Conservation (phyloP, 768 basidiomycete species). For the Mycena indigotica region DNA sequence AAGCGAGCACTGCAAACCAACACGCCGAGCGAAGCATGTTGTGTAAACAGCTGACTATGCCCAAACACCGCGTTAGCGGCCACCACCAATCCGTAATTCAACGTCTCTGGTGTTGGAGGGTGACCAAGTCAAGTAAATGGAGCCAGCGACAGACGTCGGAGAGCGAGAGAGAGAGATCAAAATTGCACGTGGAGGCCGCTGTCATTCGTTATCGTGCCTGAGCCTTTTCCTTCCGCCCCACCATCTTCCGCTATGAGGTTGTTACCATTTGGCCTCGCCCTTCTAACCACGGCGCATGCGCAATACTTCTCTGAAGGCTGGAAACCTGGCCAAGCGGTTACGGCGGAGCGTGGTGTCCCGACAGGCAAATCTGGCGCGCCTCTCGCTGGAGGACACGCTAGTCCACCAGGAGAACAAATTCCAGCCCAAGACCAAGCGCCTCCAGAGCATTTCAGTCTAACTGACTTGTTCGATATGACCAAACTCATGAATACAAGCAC, state of each 20-base stretch:
- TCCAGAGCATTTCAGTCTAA: conserved; percentile 26
- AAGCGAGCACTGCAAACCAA: conserved; percentile 14
- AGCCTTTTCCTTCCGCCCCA: conserved; percentile 17
- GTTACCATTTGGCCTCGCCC: conserved; percentile 38
- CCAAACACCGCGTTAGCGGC: neutral
- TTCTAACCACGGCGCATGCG: conserved; percentile 45
- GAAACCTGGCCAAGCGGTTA: conserved; percentile 68
- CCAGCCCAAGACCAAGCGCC: conserved; percentile 16
- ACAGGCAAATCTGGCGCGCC: conserved; percentile 27
- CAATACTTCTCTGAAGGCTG: conserved; percentile 85
- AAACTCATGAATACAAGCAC: conserved; percentile 55
- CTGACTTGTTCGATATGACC: conserved; percentile 40
- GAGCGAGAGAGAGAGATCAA: neutral
- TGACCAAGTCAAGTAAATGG: no score
- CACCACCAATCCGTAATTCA: no score
- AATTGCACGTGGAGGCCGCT: neutral
- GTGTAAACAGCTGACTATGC: neutral
- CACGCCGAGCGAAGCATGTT: conserved; percentile 19
- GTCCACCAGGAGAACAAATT: conserved; percentile 16
- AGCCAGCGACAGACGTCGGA: neutral
- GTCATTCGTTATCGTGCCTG: conserved; percentile 15
- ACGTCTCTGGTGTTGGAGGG: no score
- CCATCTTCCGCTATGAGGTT: conserved; percentile 52
- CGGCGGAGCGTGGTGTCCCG: conserved; percentile 23
- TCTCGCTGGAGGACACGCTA: conserved; percentile 13